phyloP scores from a whole-genome alignment of 495 filamentous ascomycete species.

The Durotheca rogersii region DNA sequence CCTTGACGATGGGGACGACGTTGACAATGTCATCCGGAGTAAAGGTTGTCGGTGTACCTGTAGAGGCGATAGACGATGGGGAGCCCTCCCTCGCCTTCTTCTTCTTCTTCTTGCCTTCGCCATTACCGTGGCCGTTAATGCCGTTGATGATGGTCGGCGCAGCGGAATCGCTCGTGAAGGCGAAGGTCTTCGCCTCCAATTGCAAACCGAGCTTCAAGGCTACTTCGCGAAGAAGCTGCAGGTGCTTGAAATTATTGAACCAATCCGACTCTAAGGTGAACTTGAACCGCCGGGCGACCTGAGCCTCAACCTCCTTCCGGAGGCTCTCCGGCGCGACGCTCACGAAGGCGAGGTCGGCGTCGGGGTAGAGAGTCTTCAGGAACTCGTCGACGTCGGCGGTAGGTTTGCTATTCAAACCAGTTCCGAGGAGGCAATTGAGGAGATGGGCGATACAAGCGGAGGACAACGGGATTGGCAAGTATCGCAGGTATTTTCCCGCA shows the following conservation, averaged over 20 bases:
- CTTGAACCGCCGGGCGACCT: slow-evolving; percentile 72
- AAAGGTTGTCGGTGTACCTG: slow-evolving; percentile 63
- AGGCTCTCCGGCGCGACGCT: slow-evolving; percentile 72
- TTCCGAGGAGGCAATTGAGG: slow-evolving; percentile 90
- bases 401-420: slow-evolving; percentile 72
- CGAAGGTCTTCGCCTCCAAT: slow-evolving; percentile 77
- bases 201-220: slow-evolving; percentile 90
- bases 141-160: slow-evolving; percentile 33
- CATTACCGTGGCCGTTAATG: slow-evolving; percentile 35
- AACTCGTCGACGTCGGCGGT: slow-evolving; percentile 72
- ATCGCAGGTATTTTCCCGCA: slow-evolving; percentile 72
- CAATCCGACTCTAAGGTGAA: slow-evolving; percentile 70
- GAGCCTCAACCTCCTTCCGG: slow-evolving; percentile 65
- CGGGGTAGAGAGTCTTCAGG: slow-evolving; percentile 71
- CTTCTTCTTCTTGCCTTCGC: slow-evolving; percentile 70
- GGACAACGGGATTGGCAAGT: slow-evolving; percentile 75
- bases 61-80: slow-evolving; percentile 52
- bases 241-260: slow-evolving; percentile 62
- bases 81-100: slow-evolving; percentile 60
- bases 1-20: slow-evolving; percentile 89
- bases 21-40: slow-evolving; percentile 83
- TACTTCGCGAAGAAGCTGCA: slow-evolving; percentile 87
- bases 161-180: slow-evolving; percentile 53
- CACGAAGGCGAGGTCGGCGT: slow-evolving; percentile 80
- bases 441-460: slow-evolving; percentile 80